Evolutionary conservation across 1,284 basidiomycete genomes (phyloP).

Genomic region (Naganishia albida): DNA sequence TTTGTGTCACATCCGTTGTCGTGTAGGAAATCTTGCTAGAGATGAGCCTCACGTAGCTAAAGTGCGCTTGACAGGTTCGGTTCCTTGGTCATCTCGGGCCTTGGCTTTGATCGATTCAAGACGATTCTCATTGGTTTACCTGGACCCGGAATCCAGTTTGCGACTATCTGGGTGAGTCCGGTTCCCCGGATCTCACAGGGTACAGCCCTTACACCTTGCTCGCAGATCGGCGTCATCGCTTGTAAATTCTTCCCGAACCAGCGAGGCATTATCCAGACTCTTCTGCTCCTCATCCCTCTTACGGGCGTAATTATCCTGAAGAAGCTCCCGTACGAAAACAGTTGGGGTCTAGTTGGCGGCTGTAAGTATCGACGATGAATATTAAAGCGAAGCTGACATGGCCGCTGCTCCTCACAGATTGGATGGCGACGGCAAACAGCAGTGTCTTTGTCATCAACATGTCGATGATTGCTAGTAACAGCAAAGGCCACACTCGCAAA

Average conservation of each 20-base stretch:
- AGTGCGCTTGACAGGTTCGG: not conserved
- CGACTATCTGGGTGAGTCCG: slow-evolving; percentile 9
- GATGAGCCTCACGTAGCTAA: no score
- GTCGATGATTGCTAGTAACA: slow-evolving; percentile 24
- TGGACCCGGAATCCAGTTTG: slow-evolving; percentile 7
- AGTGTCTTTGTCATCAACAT: slow-evolving; percentile 31
- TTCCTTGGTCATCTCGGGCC: slow-evolving; percentile 7
- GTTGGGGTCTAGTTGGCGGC: slow-evolving; percentile 11
- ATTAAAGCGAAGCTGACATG: not conserved
- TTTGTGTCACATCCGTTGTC: slow-evolving; percentile 8
- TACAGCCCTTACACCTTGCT: not conserved
- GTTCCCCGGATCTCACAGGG: not conserved
- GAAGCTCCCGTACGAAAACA: slow-evolving; percentile 9
- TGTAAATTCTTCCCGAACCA: slow-evolving; percentile 9
- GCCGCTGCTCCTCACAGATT: not conserved
- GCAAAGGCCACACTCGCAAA: slow-evolving; percentile 33
- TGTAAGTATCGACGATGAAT: not conserved
- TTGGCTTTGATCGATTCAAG: slow-evolving; percentile 23
- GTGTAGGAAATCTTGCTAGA: not conserved
- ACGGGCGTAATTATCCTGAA: slow-evolving; percentile 17
- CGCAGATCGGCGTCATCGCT: slow-evolving; percentile 7
- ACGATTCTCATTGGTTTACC: slow-evolving; percentile 9
- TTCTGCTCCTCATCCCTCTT: slow-evolving; percentile 7
- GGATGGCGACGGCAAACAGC: slow-evolving; percentile 31
- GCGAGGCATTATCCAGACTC: slow-evolving; percentile 1